phyloP scores from a whole-genome alignment of 2,329 filamentous ascomycete genomes.

The Diplodia seriata region DNA sequence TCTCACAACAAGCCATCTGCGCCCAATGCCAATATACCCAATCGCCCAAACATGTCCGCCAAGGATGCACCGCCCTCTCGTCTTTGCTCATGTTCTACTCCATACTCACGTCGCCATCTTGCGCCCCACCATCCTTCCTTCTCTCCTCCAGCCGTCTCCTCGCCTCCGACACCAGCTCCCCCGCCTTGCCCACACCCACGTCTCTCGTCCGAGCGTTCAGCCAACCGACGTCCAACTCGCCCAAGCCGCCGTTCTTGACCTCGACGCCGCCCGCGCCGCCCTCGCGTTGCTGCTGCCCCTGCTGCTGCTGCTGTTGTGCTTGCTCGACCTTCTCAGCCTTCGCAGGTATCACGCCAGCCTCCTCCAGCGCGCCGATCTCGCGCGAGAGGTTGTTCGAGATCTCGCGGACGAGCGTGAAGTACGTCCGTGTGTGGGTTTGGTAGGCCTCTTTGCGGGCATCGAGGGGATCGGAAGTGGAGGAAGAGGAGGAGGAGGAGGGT shows the following conservation, averaged over 20 bases:
- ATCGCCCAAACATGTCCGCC: not conserved
- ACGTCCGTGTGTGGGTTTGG: conserved; percentile 7
- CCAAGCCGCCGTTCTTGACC: conserved; percentile 56
- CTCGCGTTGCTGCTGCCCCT: not conserved
- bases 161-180: conserved; percentile 74
- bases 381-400: conserved; percentile 21
- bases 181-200: conserved; percentile 82
- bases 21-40: conserved; percentile 1
- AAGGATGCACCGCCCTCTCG: not conserved
- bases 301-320: not conserved
- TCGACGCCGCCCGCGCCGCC: conserved; percentile 32
- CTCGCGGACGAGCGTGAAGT: conserved; percentile 17
- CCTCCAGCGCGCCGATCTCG: conserved; percentile 78
- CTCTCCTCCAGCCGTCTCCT: conserved; percentile 60
- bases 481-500: not conserved
- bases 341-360: conserved; percentile 73
- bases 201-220: conserved; percentile 85
- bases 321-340: conserved; percentile 41
- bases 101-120: conserved; percentile 16
- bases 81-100: not conserved
- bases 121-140: conserved; percentile 34
- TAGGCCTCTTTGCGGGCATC: conserved; percentile 36
- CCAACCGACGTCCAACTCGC: conserved; percentile 80
- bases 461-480: conserved; percentile 40
- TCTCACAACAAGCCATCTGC: not conserved